Evolutionary conservation across 768 basidiomycete genomes (phyloP), one percentile per base, ranked within the genome.

Genomic region (Fistulinella prunicolor): DNA sequence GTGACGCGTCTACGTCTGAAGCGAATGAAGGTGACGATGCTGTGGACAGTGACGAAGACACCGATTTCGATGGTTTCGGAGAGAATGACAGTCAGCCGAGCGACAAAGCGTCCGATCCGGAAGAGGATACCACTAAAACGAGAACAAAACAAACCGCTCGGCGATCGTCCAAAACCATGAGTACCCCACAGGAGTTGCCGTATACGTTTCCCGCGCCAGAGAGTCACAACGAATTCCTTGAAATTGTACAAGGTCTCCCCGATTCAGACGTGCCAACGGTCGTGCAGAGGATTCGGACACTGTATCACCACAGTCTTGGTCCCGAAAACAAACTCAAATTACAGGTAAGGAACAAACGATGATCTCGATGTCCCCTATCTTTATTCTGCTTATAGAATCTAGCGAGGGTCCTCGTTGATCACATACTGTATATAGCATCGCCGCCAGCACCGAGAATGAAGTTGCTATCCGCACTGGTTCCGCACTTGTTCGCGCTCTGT

Each of bases 231-330:
- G 92, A 95, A 49, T 88, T 98, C 55, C 75, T 95, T n/a, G 80
- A 86, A 20, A 85, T 95, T 14, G 63, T 97, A 2, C 79, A 86
- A 17, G 76, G 75, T 34, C 65, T 94, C 16, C 74, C 80, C 14
- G 87, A 91, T 36, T 70, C 79, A 22, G 86, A 95, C 50, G 64
- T 95, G 2, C 80, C 84, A 4, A 83, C 74, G 0, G 91, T 97
- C 2, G 74, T 97, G 29, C 86, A 97, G 60, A 86, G 96, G 37
- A 94, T 98, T 38, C 81, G 94, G 10, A 79, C 90, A 1, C 70
- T 98, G 8, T 85, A 96, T 61, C 96, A 99, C 62, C 89, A 94
- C 1, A 95, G 91, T 61, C 73, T 98, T n/a, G 84, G 81, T 1
- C 81, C 85, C 17, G 93, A 89, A 17, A 98, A 99, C 73, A 96